A percentile compares a stretch with the other conserved stretches of the same genome.
Evolutionary conservation across 306 rosid species (phyloP).

Genomic region (Hylodesmum podocarpum): DNA sequence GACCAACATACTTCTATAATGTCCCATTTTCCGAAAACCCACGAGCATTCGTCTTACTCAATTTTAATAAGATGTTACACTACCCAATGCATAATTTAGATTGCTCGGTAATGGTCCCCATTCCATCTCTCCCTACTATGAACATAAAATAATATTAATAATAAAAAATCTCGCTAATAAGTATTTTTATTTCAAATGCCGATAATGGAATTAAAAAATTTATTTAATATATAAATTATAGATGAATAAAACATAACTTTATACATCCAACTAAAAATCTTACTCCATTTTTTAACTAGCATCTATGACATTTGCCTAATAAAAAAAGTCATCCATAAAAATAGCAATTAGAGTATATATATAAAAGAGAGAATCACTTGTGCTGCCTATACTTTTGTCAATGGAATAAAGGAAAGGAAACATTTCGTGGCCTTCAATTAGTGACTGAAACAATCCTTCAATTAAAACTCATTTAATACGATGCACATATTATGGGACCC

Average conservation of each 20-base stretch:
- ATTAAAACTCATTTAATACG: conserved; percentile 54
- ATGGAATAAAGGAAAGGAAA: conserved; percentile 32
- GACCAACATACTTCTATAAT: conserved; percentile 93
- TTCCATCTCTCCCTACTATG: conserved; percentile 32
- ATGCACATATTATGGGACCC: conserved; percentile 64
- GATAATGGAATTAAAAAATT: too few species aligned
- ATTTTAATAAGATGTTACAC: conserved; percentile 50
- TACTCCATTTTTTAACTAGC: too few species aligned
- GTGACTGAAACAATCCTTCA: conserved; percentile 43
- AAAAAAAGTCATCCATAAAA: background rate
- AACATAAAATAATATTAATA: background rate
- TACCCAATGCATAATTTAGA: conserved; percentile 56
- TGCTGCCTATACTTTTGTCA: conserved; percentile 11
- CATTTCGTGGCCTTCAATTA: conserved; percentile 38
- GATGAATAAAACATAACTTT: too few species aligned
- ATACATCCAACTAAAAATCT: too few species aligned
- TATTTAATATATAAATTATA: too few species aligned
- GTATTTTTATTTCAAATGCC: too few species aligned
- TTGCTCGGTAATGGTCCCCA: conserved; percentile 63
- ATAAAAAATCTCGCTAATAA: too few species aligned
- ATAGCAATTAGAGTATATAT: background rate
- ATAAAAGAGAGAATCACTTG: background rate
- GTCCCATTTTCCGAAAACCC: conserved; percentile 96
- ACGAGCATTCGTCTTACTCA: conserved; percentile 80
- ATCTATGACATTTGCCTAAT: too few species aligned